Percentiles rank a stretch among this genome's conserved stretches.
phyloP scores from a whole-genome alignment of 257 asterid genomes.

The Misopates orontium region DNA sequence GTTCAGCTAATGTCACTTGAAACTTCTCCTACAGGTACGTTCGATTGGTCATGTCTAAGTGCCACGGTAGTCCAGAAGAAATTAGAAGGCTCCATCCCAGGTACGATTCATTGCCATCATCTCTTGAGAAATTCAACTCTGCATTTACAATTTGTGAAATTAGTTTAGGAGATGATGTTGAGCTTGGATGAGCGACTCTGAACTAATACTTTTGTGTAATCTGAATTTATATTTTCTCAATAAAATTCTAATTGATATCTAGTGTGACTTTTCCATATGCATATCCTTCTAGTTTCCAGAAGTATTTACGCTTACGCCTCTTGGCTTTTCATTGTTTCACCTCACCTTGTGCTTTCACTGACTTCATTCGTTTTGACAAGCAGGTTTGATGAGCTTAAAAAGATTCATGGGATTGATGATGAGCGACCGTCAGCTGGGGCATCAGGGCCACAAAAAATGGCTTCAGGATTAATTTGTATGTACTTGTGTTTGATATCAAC shows the following conservation, averaged over 20 bases:
- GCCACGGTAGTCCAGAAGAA: slow-evolving; percentile 48
- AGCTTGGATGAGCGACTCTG: neutral
- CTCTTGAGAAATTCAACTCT: neutral
- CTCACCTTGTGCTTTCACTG: neutral
- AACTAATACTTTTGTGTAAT: no score
- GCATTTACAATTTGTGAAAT: neutral
- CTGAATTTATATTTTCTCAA: no score
- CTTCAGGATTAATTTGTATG: slow-evolving; percentile 88
- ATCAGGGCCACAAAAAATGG: slow-evolving; percentile 84
- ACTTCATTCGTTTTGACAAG: slow-evolving; percentile 7
- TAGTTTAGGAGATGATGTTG: neutral
- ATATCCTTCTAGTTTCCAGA: neutral
- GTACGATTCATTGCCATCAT: slow-evolving; percentile 32
- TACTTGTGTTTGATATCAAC: slow-evolving; percentile 17
- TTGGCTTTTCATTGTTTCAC: neutral
- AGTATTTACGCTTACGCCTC: no score
- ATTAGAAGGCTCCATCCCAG: slow-evolving; percentile 75
- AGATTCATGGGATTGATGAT: slow-evolving; percentile 74
- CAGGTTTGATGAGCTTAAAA: slow-evolving; percentile 83
- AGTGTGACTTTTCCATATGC: neutral
- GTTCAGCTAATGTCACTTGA: slow-evolving; percentile 6
- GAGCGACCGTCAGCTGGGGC: slow-evolving; percentile 59
- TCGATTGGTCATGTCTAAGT: slow-evolving; percentile 84
- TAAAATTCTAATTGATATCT: no score
- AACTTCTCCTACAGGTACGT: slow-evolving; percentile 62